phyloP scores from a whole-genome alignment of 495 filamentous ascomycete species.

The Halenospora varia region DNA sequence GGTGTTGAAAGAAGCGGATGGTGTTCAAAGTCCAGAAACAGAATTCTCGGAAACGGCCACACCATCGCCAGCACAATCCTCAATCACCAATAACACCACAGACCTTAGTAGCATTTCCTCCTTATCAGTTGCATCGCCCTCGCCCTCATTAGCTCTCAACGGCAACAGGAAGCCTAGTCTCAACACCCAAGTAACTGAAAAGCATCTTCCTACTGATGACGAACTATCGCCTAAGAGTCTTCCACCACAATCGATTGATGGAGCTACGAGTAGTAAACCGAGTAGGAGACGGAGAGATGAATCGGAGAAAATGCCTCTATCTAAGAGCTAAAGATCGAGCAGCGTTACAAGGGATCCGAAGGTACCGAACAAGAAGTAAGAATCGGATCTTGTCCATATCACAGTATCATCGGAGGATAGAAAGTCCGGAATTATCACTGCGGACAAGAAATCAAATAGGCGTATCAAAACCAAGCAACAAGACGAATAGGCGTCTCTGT shows the following conservation, averaged over 20 bases:
- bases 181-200: background rate
- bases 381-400: background rate
- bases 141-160: background rate
- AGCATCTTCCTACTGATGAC: background rate
- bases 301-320: background rate
- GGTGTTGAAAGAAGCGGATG: conserved; percentile 16
- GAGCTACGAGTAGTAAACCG: background rate
- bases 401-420: too few species aligned
- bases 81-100: background rate
- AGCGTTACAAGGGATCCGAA: background rate
- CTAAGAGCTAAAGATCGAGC: background rate
- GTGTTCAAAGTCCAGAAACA: background rate
- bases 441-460: too few species aligned
- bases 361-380: background rate
- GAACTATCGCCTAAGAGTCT: background rate
- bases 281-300: background rate
- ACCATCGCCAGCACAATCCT: background rate
- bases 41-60: conserved; percentile 4
- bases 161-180: background rate
- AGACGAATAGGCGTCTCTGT: too few species aligned
- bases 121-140: background rate
- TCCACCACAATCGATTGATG: background rate
- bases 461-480: too few species aligned
- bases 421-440: too few species aligned
- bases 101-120: background rate